Base-by-base conservation (phyloP, 2,329 filamentous ascomycete genomes). In the Aspergillus piperis region DNA sequence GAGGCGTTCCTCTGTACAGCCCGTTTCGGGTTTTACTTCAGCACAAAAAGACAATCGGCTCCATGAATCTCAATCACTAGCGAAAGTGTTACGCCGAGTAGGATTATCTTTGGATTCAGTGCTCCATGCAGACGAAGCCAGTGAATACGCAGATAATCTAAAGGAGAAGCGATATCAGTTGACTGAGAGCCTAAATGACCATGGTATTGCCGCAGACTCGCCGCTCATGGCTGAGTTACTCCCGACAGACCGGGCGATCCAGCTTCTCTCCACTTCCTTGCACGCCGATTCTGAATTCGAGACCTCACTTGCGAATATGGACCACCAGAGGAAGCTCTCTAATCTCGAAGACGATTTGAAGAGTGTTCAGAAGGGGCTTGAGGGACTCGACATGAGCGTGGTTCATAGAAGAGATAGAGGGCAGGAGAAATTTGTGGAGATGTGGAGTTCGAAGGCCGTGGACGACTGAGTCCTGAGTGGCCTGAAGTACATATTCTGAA, bases 1-100 rank as follows among this genome's bases (percentile, higher is more conserved):
- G 54, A 66, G 65, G 57, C 68, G 70, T 38, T 66, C 67, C 11
- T 73, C 71, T 13, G 60, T 64, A 23, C 71, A 68, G 54, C 65
- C 66, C 32, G 62, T 65, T 8, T 47, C 63, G 15, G 42, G 63
- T 19, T 58, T 66, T 10, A 58, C 57, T 11, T 59, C 67, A 11
- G 61, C 63, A 23, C 59, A 57, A 25, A 67, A 65, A 19, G 59
- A 59, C 10, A 48, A 48, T 5, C 48, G 63, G 3, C 42, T 61
- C 11, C 57, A 62, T 8, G 69, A 72, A 27, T 64, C 67, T 21
- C 70, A 70, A 21, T 64, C 63, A 42, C 58, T 77, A 3, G 71
- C 71, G 42, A 69, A 62, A 44, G 57, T 77, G 17, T 60, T 77
- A 56, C 73, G 75, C 48, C 74, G 74, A 19, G 59, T 74, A 32